These are phyloP conservation scores for Coniferiporia weirii DNA, from an alignment of 1,284 basidiomycete species.

Conservation along the genomic window DNA sequence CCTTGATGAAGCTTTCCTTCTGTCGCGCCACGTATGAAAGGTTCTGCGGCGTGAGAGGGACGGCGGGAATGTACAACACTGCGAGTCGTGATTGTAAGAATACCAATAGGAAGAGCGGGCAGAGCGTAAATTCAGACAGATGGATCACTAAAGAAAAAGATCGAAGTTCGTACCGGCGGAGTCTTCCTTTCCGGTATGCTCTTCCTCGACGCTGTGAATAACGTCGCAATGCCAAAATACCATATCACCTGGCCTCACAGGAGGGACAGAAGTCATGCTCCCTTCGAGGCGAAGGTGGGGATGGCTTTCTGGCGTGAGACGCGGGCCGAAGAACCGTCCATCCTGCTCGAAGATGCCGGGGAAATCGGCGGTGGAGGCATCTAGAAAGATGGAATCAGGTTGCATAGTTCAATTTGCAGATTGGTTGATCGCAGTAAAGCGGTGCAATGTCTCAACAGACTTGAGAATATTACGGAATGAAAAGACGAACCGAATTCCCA, in stretches of 20 bases:
- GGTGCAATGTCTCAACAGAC: neutral
- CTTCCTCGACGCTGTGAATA: slow-evolving; percentile 73
- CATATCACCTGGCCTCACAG: slow-evolving; percentile 74
- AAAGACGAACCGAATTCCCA: slow-evolving; percentile 59
- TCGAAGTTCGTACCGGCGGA: slow-evolving; percentile 52
- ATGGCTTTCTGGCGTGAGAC: slow-evolving; percentile 47
- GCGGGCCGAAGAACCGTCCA: slow-evolving; percentile 48
- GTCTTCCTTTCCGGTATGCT: slow-evolving; percentile 64
- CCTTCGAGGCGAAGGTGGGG: slow-evolving; percentile 65
- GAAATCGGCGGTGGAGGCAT: slow-evolving; percentile 51
- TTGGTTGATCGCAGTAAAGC: neutral
- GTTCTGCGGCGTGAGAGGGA: slow-evolving; percentile 66
- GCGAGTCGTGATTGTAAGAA: slow-evolving; percentile 54
- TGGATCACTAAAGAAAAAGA: slow-evolving; percentile 2
- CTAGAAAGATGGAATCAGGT: slow-evolving; percentile 28
- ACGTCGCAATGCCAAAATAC: slow-evolving; percentile 88
- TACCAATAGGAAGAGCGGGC: neutral
- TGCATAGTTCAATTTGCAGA: neutral
- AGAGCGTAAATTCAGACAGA: neutral
- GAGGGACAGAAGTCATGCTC: slow-evolving; percentile 73
- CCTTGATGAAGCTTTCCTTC: slow-evolving; percentile 51
- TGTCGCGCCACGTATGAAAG: slow-evolving; percentile 61
- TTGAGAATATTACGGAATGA: neutral
- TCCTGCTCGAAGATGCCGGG: slow-evolving; percentile 45
- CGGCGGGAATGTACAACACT: slow-evolving; percentile 82